A percentile compares a stretch with the other conserved stretches of the same genome.
Evolutionary conservation across 1,284 basidiomycete species (phyloP).

Genomic region (Puccinia triticina): DNA sequence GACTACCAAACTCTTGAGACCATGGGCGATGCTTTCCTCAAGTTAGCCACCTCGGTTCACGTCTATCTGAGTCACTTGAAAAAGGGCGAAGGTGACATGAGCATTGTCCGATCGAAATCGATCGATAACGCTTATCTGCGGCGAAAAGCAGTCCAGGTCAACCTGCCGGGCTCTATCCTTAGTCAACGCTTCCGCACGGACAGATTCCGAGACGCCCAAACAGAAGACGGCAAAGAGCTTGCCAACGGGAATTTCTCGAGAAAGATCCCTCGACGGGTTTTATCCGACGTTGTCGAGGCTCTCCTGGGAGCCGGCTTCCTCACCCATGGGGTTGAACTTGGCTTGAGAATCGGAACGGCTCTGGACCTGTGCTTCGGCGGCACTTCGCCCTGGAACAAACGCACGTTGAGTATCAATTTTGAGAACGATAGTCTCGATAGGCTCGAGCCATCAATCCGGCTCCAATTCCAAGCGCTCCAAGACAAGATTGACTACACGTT

Average conservation of each 20-base stretch:
- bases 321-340: slow-evolving; percentile 71
- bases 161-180: slow-evolving; percentile 69
- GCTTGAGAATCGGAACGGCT: slow-evolving; percentile 68
- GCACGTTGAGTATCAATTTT: slow-evolving; percentile 41
- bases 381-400: slow-evolving; percentile 57
- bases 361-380: slow-evolving; percentile 75
- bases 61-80: slow-evolving; percentile 72
- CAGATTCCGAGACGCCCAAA: slow-evolving; percentile 67
- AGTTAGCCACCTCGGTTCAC: slow-evolving; percentile 73
- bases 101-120: slow-evolving; percentile 67
- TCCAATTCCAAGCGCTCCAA: slow-evolving; percentile 66
- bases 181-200: slow-evolving; percentile 65
- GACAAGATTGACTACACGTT: slow-evolving; percentile 72
- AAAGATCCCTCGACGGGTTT: slow-evolving; percentile 68
- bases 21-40: slow-evolving; percentile 77
- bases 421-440: background rate
- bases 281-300: slow-evolving; percentile 84
- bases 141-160: slow-evolving; percentile 68
- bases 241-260: slow-evolving; percentile 60
- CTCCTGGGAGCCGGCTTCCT: slow-evolving; percentile 73
- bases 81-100: slow-evolving; percentile 78
- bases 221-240: slow-evolving; percentile 60
- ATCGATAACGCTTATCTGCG: slow-evolving; percentile 73
- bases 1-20: slow-evolving; percentile 83
- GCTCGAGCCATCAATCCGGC: background rate